Base-by-base conservation (phyloP, 106 monocot species). In the Dactylorhiza incarnata region DNA sequence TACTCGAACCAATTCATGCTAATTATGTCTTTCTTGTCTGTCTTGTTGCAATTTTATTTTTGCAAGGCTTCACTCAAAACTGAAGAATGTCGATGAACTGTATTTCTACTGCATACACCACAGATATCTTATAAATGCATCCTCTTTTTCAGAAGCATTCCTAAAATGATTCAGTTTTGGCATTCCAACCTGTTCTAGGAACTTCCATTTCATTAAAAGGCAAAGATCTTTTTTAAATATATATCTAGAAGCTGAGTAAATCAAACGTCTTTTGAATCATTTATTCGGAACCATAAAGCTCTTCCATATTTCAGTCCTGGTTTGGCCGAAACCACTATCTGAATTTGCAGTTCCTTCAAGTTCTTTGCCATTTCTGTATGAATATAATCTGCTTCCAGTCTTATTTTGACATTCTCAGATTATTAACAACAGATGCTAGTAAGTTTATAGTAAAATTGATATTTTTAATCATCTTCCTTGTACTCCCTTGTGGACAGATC, bases 401-500 rank as follows among this genome's bases (percentile, higher is more conserved):
- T 65, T 29, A 29, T 65, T 26, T 59, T 19, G 9, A 13, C 65
- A 65, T 24, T 65, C 29, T 65, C 65, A 65, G 65, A 26, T 12
- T 65, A 29, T 65, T 37, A 65, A 29, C 26, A 65, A 11, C 5
- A n/a, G 24, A 29, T 13, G 29, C 13, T 65, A 11, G 29, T 65
- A 29, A 65, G 11, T 26, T 54, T n/a, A 16, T 56, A 59, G 58
- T 65, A 12, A 65, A 26, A 2, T 65, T 24, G 26, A 65, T 6
- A 11, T 10, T 2, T 65, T 65, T 65, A 26, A 29, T 29, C 12
- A 12, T 65, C 10, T 26, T 65, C 23, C 4, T 65, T 26, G 17
- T 50, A 53, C 68, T 43, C 16, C 1, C 77, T 75, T 77, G 45
- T 3, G 5, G 59, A 11, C 82, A 99, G 99, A 77, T 86, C 77